Base-by-base conservation (phyloP, 2,329 filamentous ascomycete genomes). In the Cladosporium sp. region DNA sequence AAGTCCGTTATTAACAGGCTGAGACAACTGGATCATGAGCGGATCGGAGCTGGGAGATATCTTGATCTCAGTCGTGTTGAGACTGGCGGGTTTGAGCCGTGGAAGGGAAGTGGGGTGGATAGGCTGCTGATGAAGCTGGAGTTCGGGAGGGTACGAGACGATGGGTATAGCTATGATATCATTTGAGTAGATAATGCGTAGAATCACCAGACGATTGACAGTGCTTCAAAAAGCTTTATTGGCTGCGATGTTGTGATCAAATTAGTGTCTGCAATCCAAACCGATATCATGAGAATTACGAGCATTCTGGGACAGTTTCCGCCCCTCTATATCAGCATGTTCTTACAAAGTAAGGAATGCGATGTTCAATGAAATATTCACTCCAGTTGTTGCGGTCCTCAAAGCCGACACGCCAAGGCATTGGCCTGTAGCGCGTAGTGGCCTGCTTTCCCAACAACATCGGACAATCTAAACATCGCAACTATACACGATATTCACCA, bases 111-210 rank as follows among this genome's bases (percentile, higher is more conserved):
- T 0, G 91, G 92, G 0, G 87, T 97, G 54, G 92, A 97, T 79
- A 84, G 91, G 66, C 78, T 97, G 74, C 78, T 97, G 75, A 96
- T 97, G 92, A 97, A 97, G 81, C 80, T 97, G 71, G 93, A 97
- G 70, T 87, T 85, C 76, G 77, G 78, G n/a, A 69, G 74, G 28
- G 66, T 74, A 63, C 63, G 32, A 26, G 67, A 69, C 21, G 64
- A 66, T 51, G 65, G 48, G 1, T 46, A 46, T 46, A 65, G 54
- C 1, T 65, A 51, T 28, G 67, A 68, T 57, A 30, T 68, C 11
- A 53, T 64, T 3, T 68, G 30, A 25, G 25, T 23, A 54, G 39
- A 21, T 5, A 46, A 21, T 11, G n/a, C 18, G n/a, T 46, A 21
- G 8, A 46, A 46, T n/a, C n/a, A n/a, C n/a, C n/a, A 21, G 21